Percentiles rank a stretch among this genome's conserved stretches.
These are phyloP conservation scores for Globisporangium uncinulatum DNA, from an alignment of 352 stramenopile genomes.

Conservation along the genomic window DNA sequence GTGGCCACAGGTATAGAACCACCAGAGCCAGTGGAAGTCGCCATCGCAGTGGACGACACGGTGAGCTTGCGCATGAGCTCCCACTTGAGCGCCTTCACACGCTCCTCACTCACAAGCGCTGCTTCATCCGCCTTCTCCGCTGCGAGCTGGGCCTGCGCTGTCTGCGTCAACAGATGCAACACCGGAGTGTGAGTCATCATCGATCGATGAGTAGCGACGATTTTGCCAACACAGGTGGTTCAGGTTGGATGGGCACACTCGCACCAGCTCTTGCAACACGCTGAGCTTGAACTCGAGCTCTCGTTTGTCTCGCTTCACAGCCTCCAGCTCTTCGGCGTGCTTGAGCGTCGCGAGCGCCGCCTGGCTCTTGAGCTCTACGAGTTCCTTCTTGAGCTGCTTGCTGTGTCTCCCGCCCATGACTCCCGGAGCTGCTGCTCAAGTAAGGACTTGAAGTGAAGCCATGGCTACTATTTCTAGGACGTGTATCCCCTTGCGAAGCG, in stretches of 20 bases:
- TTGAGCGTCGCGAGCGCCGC: slow-evolving; percentile 20
- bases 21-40: background rate
- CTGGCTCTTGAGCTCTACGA: slow-evolving; percentile 40
- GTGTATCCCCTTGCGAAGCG: background rate
- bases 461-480: too few relatives aligned
- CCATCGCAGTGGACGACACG: slow-evolving; percentile 6
- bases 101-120: slow-evolving; percentile 42
- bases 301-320: slow-evolving; percentile 39
- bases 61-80: slow-evolving; percentile 58
- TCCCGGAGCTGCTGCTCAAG: background rate
- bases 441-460: background rate
- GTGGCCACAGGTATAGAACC: slow-evolving; percentile 2
- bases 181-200: background rate
- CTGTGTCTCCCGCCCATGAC: slow-evolving; percentile 51
- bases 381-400: slow-evolving; percentile 46
- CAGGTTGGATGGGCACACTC: background rate
- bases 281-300: slow-evolving; percentile 52
- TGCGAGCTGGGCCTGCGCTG: slow-evolving; percentile 43
- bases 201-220: background rate
- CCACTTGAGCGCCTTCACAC: slow-evolving; percentile 70
- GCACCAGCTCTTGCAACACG: slow-evolving; percentile 46
- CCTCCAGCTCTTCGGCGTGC: slow-evolving; percentile 35
- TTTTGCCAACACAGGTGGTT: too few relatives aligned
- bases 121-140: slow-evolving; percentile 31
- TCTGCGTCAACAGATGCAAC: slow-evolving; percentile 2